These are phyloP conservation scores for Rhododendron molle DNA, from an alignment of 148 eudicot genomes.

Conservation along the genomic window DNA sequence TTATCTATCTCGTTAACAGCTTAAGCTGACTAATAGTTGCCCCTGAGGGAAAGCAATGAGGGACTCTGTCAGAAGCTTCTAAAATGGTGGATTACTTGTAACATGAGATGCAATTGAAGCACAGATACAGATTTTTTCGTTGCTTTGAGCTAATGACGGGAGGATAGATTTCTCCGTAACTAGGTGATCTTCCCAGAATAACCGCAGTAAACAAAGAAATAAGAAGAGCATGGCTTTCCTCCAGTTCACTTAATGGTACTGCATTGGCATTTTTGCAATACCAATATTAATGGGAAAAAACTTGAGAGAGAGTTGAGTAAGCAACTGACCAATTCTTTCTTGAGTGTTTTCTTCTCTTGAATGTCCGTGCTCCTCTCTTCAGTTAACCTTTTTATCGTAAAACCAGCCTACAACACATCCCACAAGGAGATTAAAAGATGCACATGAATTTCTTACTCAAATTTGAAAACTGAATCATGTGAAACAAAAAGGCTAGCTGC, in stretches of 20 bases:
- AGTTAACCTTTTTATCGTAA: constrained; percentile 34
- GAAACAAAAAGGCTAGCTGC: not conserved
- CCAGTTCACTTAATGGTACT: not conserved
- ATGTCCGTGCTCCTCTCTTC: constrained; percentile 40
- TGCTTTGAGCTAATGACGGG: not conserved
- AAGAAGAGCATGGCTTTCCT: not conserved
- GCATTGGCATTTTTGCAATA: not conserved
- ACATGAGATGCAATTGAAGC: not conserved
- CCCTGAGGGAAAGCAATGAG: not conserved
- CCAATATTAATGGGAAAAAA: not conserved
- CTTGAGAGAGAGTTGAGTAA: not conserved
- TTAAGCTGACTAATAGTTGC: too few relatives aligned
- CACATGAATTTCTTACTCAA: not conserved
- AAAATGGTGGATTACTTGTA: not conserved
- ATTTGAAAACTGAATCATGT: not conserved
- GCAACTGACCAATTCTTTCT: constrained; percentile 52
- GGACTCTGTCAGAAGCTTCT: too few relatives aligned
- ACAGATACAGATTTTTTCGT: not conserved
- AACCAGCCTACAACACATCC: constrained; percentile 42
- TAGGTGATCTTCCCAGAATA: not conserved
- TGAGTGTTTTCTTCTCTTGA: constrained; percentile 41
- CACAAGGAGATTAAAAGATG: not conserved
- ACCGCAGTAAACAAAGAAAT: not conserved
- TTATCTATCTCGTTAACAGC: not conserved
- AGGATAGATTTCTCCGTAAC: not conserved